Evolutionary conservation across 805 yeast species (phyloP), one percentile per base, ranked within the genome.

Genomic region (Nakazawaea siamensis): DNA sequence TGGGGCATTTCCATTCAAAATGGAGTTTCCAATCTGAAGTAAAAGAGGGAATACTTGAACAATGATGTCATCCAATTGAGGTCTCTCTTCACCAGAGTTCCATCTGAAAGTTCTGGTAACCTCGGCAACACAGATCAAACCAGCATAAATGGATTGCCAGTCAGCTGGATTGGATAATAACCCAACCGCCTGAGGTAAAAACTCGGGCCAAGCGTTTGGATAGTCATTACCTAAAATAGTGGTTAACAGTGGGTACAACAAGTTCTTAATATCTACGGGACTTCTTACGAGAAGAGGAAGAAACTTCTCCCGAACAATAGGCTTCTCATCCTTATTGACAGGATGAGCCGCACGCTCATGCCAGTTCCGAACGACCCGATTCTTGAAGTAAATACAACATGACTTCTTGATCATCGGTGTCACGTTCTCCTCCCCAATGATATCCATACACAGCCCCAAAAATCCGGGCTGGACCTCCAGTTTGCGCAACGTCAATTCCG

Each of bases 371-470:
- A 68, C 57, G 13, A 87, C 66, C 37, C 76, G 66, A 55, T 90
- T 92, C 52, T 90, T 90, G 59, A 90, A 76, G 55, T 77, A 88
- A 17, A 90, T 79, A 0, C 94, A 92, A 18, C 95, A 83, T 7
- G 95, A 86, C 38, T 76, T 68, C 46, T 80, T 74, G 33, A 84
- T 70, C 19, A 67, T 70, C 1, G 67, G 64, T 14, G 73, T 62
- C 9, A 72, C 75, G 13, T 68, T 72, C 5, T 58, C 57, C 15
- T 73, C 70, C 13, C 69, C 52, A 14, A 86, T 66, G 34, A 87
- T 79, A 50, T 84, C 90, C 31, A 90, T 60, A 54, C 95, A 83
- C 2, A 90, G 88, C 4, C 81, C 81, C 26, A 85, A 59, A 50
- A 88, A 88, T 4, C 94, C 95, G 1, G 82, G 74, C 3, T 67